Evolutionary conservation across 331 rosid genomes (phyloP).

Genomic region (Malus hybrid): DNA sequence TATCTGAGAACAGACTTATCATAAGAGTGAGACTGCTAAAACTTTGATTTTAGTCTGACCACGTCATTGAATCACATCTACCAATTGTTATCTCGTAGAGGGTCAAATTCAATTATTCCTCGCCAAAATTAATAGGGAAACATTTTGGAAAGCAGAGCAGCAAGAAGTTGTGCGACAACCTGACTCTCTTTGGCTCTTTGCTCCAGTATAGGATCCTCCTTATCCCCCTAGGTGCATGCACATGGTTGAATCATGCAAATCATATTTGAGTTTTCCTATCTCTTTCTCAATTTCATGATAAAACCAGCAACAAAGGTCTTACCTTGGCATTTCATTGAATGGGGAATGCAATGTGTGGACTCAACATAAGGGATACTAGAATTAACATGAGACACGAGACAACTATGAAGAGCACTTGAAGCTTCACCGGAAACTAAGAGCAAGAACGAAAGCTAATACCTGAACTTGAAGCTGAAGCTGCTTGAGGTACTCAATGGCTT

Average conservation of each 20-base stretch:
- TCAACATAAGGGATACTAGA: neutral
- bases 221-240: neutral
- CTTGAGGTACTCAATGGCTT: slow-evolving; percentile 87
- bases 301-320: neutral
- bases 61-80: neutral
- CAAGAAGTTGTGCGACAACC: neutral
- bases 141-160: neutral
- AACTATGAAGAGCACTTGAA: neutral
- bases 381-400: neutral
- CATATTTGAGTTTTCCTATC: neutral
- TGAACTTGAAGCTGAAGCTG: slow-evolving; percentile 98
- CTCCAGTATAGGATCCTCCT: neutral
- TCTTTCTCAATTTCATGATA: neutral
- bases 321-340: neutral
- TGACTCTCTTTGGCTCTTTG: neutral
- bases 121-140: too few relatives aligned
- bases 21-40: neutral
- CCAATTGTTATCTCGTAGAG: neutral
- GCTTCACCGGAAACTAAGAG: neutral
- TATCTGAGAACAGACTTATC: neutral
- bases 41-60: neutral
- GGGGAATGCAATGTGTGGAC: neutral
- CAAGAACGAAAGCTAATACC: slow-evolving; percentile 26
- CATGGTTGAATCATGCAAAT: neutral
- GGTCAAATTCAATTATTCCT: too few relatives aligned